Evolutionary conservation across 2,329 filamentous ascomycete species (phyloP).

Genomic region (Corynespora cassiicola): DNA sequence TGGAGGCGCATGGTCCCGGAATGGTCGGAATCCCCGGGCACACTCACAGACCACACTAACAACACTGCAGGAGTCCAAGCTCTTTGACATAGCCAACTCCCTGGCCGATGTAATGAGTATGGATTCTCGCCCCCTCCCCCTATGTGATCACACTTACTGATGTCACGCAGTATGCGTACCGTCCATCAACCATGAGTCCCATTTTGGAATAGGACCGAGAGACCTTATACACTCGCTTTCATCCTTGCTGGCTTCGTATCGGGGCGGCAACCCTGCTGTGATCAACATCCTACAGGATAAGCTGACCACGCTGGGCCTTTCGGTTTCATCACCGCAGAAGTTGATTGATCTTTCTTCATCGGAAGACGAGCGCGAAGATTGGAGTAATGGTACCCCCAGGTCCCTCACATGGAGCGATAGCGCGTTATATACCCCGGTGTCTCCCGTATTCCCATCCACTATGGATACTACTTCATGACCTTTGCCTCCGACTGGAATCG

Average conservation of each 20-base stretch:
- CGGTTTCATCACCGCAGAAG: slow-evolving; percentile 34
- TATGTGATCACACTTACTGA: no score
- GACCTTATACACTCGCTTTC: slow-evolving; percentile 42
- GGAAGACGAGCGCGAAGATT: slow-evolving; percentile 37
- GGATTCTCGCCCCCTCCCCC: no score
- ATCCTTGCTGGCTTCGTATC: slow-evolving; percentile 33
- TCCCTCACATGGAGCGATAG: slow-evolving; percentile 12
- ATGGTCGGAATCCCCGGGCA: slow-evolving; percentile 28
- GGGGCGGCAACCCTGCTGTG: slow-evolving; percentile 42
- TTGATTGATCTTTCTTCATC: slow-evolving; percentile 38
- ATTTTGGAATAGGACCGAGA: slow-evolving; percentile 38
- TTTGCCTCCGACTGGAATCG: no score
- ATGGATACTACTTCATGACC: slow-evolving; percentile 2
- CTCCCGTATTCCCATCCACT: slow-evolving; percentile 1
- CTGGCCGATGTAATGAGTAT: slow-evolving; percentile 46
- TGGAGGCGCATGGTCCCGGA: slow-evolving; percentile 44
- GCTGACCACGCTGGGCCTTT: slow-evolving; percentile 31
- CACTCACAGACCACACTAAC: neutral
- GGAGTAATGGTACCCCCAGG: slow-evolving; percentile 16
- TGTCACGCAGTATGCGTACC: slow-evolving; percentile 45
- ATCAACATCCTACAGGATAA: slow-evolving; percentile 42
- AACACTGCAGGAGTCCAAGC: slow-evolving; percentile 35
- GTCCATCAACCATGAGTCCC: slow-evolving; percentile 35
- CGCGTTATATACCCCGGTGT: slow-evolving; percentile 2
- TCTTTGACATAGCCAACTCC: slow-evolving; percentile 44